Evolutionary conservation across 1,284 basidiomycete species (phyloP).

Genomic region (Fomitopsis palustris): DNA sequence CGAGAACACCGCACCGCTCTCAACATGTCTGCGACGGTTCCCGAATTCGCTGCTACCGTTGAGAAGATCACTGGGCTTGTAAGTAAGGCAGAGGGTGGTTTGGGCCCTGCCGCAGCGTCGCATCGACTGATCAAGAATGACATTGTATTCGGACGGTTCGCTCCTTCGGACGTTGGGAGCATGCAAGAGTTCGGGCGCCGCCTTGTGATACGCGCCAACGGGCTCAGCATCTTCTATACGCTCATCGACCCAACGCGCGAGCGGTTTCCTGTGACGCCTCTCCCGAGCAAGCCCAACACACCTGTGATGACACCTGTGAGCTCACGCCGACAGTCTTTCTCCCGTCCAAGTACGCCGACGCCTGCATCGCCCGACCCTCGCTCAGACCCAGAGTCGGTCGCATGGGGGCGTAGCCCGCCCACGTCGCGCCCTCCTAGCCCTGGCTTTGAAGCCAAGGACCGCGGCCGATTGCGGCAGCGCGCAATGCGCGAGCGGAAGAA

Average conservation of each 20-base stretch:
- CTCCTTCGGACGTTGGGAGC: slow-evolving; percentile 53
- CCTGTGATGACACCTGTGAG: slow-evolving; percentile 23
- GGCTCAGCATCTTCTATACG: slow-evolving; percentile 61
- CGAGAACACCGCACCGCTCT: slow-evolving; percentile 48
- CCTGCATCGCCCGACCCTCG: slow-evolving; percentile 5
- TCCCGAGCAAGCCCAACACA: slow-evolving; percentile 37
- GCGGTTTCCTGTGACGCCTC: slow-evolving; percentile 52
- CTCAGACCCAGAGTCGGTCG: not conserved
- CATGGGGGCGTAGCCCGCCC: not conserved
- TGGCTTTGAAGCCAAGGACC: not conserved
- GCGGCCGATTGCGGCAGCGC: slow-evolving; percentile 7
- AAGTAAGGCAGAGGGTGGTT: slow-evolving; percentile 48
- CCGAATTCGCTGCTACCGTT: slow-evolving; percentile 40
- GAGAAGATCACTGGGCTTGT: slow-evolving; percentile 35
- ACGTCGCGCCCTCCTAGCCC: slow-evolving; percentile 4
- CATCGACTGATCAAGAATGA: slow-evolving; percentile 60
- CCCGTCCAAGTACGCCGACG: not conserved
- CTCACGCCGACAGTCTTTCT: slow-evolving; percentile 21
- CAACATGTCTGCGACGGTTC: slow-evolving; percentile 39
- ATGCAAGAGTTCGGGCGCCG: slow-evolving; percentile 51
- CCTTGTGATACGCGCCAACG: slow-evolving; percentile 58
- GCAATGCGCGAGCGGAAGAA: slow-evolving; percentile 7
- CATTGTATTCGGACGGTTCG: slow-evolving; percentile 60
- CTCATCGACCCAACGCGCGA: slow-evolving; percentile 60
- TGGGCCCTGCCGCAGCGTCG: slow-evolving; percentile 52